These are phyloP conservation scores for Malus hybrid DNA, from an alignment of 331 rosid species.

Conservation along the genomic window DNA sequence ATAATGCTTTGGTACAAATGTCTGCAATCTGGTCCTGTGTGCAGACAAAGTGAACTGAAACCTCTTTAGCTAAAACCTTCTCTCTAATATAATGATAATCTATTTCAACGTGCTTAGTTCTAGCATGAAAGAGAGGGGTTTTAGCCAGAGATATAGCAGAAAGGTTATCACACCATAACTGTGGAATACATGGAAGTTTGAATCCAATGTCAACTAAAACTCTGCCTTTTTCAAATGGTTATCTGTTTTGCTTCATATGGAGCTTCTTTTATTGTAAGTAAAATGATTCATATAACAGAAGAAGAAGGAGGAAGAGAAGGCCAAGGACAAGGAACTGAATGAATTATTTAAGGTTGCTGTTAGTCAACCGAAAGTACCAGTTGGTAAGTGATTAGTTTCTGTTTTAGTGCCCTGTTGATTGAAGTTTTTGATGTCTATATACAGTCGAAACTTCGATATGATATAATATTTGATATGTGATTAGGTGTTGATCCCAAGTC, in stretches of 20 bases:
- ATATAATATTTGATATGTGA: slow-evolving; percentile 16
- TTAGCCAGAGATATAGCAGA: no score
- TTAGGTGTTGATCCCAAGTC: slow-evolving; percentile 89
- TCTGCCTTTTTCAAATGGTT: not conserved
- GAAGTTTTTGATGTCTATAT: not conserved
- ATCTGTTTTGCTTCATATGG: not conserved
- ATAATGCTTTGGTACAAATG: no score
- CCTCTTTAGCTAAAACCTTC: no score
- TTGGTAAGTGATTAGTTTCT: slow-evolving; percentile 38
- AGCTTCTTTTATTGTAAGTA: not conserved
- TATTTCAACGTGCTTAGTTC: no score
- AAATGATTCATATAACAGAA: slow-evolving; percentile 33
- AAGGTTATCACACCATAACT: no score
- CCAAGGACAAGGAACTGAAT: slow-evolving; percentile 85
- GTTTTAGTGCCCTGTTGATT: not conserved
- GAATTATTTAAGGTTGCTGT: slow-evolving; percentile 89
- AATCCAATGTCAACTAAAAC: not conserved
- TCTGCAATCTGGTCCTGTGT: no score
- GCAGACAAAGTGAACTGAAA: no score
- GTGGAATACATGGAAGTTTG: not conserved
- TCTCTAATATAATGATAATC: no score
- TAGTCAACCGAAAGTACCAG: slow-evolving; percentile 90
- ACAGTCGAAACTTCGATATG: not conserved
- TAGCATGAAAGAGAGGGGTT: no score
- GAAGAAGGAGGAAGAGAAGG: slow-evolving; percentile 98